Evolutionary conservation across 805 yeast genomes (phyloP).

Genomic region (Starmerella gropengiesseri): DNA sequence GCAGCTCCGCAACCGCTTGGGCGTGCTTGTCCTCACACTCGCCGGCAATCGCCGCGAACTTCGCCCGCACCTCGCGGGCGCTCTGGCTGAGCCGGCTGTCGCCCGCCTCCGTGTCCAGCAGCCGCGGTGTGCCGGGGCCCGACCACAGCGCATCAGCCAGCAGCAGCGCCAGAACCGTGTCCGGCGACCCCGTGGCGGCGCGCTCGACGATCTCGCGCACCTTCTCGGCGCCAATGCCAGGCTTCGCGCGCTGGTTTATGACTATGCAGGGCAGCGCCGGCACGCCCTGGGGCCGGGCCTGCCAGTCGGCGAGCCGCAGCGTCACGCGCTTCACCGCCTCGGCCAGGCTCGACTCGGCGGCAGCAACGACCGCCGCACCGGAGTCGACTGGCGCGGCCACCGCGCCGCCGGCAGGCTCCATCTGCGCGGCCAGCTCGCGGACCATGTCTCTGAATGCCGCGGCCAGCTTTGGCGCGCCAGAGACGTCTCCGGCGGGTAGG

Average conservation of each 20-base stretch:
- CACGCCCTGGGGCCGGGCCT: conserved; percentile 17
- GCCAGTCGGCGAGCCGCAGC: conserved; percentile 14
- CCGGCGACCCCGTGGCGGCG: conserved; percentile 6
- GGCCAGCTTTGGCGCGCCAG: background rate
- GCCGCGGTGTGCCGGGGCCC: background rate
- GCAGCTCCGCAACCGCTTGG: background rate
- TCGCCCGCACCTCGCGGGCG: conserved; percentile 6
- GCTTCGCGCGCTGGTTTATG: conserved; percentile 9
- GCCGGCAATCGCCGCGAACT: conserved; percentile 1
- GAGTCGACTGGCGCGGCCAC: background rate
- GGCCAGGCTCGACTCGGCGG: conserved; percentile 1
- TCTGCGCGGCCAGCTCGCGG: conserved; percentile 1
- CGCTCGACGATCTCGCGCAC: conserved; percentile 10
- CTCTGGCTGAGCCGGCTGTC: conserved; percentile 1
- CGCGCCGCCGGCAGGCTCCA: background rate
- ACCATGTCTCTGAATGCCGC: conserved; percentile 4
- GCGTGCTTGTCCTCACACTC: background rate
- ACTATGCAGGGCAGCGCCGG: conserved; percentile 12
- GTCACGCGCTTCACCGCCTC: conserved; percentile 6
- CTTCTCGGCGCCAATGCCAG: conserved; percentile 10
- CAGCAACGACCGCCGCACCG: background rate
- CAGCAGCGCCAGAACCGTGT: conserved; percentile 14
- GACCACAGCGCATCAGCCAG: conserved; percentile 15
- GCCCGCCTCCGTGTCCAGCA: conserved; percentile 1
- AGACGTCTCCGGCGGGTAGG: background rate